Conservation (phyloP, 1,139 yeast species). For the Yamadazyma jaroonii region DNA sequence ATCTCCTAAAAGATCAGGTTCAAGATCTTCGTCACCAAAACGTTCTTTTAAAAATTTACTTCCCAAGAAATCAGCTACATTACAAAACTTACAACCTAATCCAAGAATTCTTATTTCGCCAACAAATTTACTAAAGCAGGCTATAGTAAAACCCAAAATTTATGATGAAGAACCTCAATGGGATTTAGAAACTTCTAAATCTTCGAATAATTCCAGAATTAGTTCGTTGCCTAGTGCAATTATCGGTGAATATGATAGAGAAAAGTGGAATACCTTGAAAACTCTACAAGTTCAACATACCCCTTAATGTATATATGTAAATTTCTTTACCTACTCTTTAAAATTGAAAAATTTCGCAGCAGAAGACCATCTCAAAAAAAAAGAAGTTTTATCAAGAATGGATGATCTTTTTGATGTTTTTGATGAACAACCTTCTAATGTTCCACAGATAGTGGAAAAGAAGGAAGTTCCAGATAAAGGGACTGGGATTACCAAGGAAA, state of each 20-base stretch:
- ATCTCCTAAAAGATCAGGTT: conserved; percentile 8
- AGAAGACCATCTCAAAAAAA: conserved; percentile 13
- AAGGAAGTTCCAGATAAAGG: conserved; percentile 5
- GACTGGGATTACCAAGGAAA: conserved; percentile 16
- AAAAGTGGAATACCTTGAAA: conserved; percentile 59
- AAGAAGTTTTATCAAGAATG: conserved; percentile 12
- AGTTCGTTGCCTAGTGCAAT: conserved; percentile 58
- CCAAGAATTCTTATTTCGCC: conserved; percentile 10
- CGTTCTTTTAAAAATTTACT: conserved; percentile 26
- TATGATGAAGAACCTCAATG: conserved; percentile 23
- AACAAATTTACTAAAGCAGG: conserved; percentile 18
- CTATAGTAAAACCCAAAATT: conserved; percentile 12
- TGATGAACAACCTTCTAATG: conserved; percentile 50
- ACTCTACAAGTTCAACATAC: conserved; percentile 16
- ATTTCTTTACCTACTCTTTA: too few relatives aligned
- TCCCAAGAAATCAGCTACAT: conserved; percentile 8
- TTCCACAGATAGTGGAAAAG: conserved; percentile 27
- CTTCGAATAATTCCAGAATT: conserved; percentile 38
- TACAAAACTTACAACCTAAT: neutral
- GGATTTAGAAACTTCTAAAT: conserved; percentile 38
- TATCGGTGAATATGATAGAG: conserved; percentile 62
- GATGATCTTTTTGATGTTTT: conserved; percentile 71
- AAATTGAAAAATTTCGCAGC: conserved; percentile 1
- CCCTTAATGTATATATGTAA: neutral
- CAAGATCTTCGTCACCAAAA: conserved; percentile 27